Evolutionary conservation across 2,329 filamentous ascomycete genomes (phyloP).

Genomic region (Aschersonia sp.): DNA sequence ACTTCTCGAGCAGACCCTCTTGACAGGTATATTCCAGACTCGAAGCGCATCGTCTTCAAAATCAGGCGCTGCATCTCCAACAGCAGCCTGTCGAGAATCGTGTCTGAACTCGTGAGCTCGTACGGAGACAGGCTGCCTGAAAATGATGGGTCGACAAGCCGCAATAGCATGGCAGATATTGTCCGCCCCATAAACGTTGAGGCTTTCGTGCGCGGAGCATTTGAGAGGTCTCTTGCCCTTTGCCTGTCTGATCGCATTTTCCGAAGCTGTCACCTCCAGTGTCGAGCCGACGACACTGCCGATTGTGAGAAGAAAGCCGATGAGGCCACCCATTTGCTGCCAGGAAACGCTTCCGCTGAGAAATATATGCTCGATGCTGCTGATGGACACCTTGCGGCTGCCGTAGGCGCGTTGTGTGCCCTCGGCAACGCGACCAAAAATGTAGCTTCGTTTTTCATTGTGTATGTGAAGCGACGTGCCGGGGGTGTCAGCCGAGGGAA

Average conservation of each 20-base stretch:
- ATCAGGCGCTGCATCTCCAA: slow-evolving; percentile 35
- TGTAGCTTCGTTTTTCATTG: slow-evolving; percentile 68
- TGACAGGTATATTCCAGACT: slow-evolving; percentile 65
- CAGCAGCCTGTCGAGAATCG: slow-evolving; percentile 20
- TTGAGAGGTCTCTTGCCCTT: slow-evolving; percentile 19
- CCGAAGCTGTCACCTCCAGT: slow-evolving; percentile 18
- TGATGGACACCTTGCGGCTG: slow-evolving; percentile 50
- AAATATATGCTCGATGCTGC: slow-evolving; percentile 63
- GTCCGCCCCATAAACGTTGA: slow-evolving; percentile 63
- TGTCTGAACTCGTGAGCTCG: slow-evolving; percentile 49
- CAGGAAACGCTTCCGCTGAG: slow-evolving; percentile 66
- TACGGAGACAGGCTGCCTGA: slow-evolving; percentile 70
- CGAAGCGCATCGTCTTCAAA: slow-evolving; percentile 64
- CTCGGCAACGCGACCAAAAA: slow-evolving; percentile 73
- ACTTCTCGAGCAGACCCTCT: slow-evolving; percentile 16
- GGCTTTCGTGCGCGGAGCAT: slow-evolving; percentile 12
- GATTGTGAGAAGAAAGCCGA: slow-evolving; percentile 74
- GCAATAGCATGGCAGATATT: slow-evolving; percentile 72
- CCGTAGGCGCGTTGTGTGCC: slow-evolving; percentile 67
- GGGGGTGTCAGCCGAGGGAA: slow-evolving; percentile 76
- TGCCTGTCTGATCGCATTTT: slow-evolving; percentile 22
- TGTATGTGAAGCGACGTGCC: slow-evolving; percentile 66
- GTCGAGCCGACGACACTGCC: slow-evolving; percentile 48
- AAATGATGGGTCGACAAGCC: slow-evolving; percentile 72
- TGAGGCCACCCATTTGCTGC: slow-evolving; percentile 62